Conservation (phyloP, 345 rosid species). For the Hypericum perforatum region DNA sequence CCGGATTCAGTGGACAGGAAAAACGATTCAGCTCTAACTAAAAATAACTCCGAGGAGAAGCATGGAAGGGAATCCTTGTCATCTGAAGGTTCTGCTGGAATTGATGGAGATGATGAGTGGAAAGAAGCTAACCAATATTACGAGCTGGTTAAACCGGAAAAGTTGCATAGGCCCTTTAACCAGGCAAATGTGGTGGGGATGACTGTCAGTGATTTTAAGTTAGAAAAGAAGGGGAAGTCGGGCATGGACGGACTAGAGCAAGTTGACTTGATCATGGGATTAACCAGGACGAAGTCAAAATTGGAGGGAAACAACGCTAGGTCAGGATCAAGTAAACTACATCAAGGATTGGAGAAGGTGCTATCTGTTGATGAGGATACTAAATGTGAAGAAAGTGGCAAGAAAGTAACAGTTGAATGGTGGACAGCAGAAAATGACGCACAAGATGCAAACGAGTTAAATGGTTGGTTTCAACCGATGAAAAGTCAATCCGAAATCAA, state of each 20-base stretch:
- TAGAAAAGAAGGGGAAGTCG: slow-evolving; percentile 27
- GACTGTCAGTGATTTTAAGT: slow-evolving; percentile 23
- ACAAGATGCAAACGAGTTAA: slow-evolving; percentile 23
- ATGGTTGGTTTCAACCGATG: slow-evolving; percentile 21
- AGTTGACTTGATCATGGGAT: slow-evolving; percentile 23
- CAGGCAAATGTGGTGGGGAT: slow-evolving; percentile 20
- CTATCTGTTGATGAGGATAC: slow-evolving; percentile 26
- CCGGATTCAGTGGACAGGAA: slow-evolving; percentile 21
- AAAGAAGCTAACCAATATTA: slow-evolving; percentile 61
- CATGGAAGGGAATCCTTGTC: slow-evolving; percentile 30
- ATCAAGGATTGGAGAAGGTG: slow-evolving; percentile 22
- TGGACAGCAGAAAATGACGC: slow-evolving; percentile 23
- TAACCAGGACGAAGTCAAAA: slow-evolving; percentile 15
- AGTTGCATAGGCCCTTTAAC: slow-evolving; percentile 32
- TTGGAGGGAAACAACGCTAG: slow-evolving; percentile 13
- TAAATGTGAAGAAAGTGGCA: slow-evolving; percentile 29
- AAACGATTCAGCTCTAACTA: slow-evolving; percentile 12
- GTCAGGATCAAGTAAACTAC: slow-evolving; percentile 31
- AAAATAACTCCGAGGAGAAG: slow-evolving; percentile 24
- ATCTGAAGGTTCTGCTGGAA: slow-evolving; percentile 28
- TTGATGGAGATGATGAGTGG: slow-evolving; percentile 59
- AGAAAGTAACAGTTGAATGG: slow-evolving; percentile 19
- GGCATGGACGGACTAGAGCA: slow-evolving; percentile 23
- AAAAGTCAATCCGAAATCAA: slow-evolving; percentile 21
- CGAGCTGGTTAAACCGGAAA: slow-evolving; percentile 51